A percentile compares a stretch with the other conserved stretches of the same genome.
phyloP scores from a whole-genome alignment of 2,329 filamentous ascomycete species.

The Neonectria coccinea region DNA sequence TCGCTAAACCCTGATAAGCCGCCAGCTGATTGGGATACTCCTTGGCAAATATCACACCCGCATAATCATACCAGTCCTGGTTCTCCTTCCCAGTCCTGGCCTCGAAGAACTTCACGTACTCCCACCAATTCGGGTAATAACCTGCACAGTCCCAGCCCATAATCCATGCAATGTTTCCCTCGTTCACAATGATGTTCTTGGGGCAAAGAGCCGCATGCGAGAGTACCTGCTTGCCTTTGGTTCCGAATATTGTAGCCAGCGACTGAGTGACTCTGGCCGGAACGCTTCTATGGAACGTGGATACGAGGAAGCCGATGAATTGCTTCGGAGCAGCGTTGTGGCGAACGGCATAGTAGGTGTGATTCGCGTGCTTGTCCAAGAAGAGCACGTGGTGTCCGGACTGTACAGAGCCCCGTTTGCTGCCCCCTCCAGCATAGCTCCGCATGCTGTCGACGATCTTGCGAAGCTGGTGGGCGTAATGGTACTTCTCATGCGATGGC shows the following conservation, averaged over 20 bases:
- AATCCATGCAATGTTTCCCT: conserved; percentile 41
- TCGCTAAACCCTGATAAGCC: conserved; percentile 47
- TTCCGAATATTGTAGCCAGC: conserved; percentile 36
- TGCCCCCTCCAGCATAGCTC: conserved; percentile 7
- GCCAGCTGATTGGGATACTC: conserved; percentile 44
- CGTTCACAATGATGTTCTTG: conserved; percentile 46
- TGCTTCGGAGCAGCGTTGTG: conserved; percentile 26
- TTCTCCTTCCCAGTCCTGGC: conserved; percentile 43
- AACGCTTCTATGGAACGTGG: conserved; percentile 43
- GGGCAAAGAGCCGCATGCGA: conserved; percentile 46
- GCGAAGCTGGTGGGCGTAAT: conserved; percentile 45
- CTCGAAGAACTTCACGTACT: conserved; percentile 52
- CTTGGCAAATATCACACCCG: conserved; percentile 44
- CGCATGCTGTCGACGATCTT: conserved; percentile 44
- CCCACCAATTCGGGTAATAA: conserved; percentile 51
- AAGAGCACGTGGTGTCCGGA: conserved; percentile 42
- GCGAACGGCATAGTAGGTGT: conserved; percentile 48
- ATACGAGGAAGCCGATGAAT: conserved; percentile 44
- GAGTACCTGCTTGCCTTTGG: conserved; percentile 35
- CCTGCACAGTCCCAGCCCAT: conserved; percentile 50
- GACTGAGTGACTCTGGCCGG: conserved; percentile 39
- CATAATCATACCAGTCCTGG: conserved; percentile 49
- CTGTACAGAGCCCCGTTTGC: conserved; percentile 31
- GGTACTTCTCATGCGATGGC: conserved; percentile 37
- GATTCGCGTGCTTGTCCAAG: conserved; percentile 44